Base-by-base conservation (phyloP, 192 early-diverging fungal genomes). In the Chytriomyces confervae region DNA sequence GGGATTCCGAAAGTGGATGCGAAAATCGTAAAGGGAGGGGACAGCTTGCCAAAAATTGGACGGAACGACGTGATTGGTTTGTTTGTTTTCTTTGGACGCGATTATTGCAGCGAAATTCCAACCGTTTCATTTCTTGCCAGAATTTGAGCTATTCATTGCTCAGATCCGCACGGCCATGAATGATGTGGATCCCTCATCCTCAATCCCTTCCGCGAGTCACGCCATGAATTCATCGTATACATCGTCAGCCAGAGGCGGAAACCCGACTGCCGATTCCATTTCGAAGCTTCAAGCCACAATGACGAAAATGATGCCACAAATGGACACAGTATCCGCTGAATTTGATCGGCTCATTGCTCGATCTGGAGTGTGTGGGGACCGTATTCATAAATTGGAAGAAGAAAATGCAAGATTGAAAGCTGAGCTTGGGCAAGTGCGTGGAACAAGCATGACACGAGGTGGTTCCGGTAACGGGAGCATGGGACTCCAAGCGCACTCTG, bases 281-380 rank as follows among this genome's bases (percentile, higher is more conserved):
- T 79, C 84, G 0, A 87, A 87, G 62, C 77, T 87, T 5, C 81
- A 81, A 47, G 80, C 84, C 10, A 85, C 86, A 9, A 84, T 87
- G 75, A 64, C 81, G 36, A 87, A 83, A 71, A 85, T 87, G 84
- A 60, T 76, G 13, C 69, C 70, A 43, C 84, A 87, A 64, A 61
- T 87, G 13, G 84, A 87, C 49, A 51, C 61, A 6, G 80, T 82
- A 48, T 7, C 62, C 2, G n/a, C 51, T 13, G 86, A 87, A 23
- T 87, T 87, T 78, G 86, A 87, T 46, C 60, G 75, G 61, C 64
- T 82, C 20, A 7, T 87, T 29, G 48, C 57, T 7, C 75, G 77
- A 62, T 62, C 80, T 0, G 77, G 83, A 62, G 36, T 73, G 2
- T 78, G 67, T 27, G 77, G 69, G 0, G 81, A 84, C 24, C 67